These are phyloP conservation scores for Puccinia sorghi DNA, from an alignment of 1,284 basidiomycete species.

Conservation along the genomic window DNA sequence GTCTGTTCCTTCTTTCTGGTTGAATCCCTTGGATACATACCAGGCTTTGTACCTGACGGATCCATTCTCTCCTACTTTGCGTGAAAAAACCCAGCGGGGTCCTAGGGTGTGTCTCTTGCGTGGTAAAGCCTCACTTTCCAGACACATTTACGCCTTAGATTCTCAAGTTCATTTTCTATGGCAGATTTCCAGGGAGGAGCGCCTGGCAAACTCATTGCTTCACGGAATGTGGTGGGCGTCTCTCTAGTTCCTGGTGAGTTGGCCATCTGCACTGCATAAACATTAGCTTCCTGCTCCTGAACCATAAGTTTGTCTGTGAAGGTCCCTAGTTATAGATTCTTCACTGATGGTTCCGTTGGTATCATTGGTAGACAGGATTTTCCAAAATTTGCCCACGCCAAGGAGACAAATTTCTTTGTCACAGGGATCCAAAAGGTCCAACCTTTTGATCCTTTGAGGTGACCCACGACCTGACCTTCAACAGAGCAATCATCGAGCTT, in stretches of 20 bases:
- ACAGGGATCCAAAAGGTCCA: not conserved
- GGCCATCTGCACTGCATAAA: not conserved
- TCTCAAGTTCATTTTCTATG: not conserved
- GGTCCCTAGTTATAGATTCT: not conserved
- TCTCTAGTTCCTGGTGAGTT: not conserved
- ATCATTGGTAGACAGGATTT: not conserved
- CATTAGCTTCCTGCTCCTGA: no score
- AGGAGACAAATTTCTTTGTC: not conserved
- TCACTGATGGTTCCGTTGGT: not conserved
- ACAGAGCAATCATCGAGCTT: not conserved
- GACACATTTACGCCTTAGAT: not conserved
- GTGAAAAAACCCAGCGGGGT: not conserved
- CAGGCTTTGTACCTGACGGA: not conserved
- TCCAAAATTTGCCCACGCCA: slow-evolving; percentile 6
- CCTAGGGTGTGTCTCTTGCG: not conserved
- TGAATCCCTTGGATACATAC: not conserved
- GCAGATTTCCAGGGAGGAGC: not conserved
- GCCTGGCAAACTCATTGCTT: not conserved
- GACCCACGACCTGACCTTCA: not conserved
- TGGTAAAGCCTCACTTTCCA: not conserved
- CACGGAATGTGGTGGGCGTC: not conserved
- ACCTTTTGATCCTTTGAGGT: not conserved
- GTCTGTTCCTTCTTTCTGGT: not conserved
- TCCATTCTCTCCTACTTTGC: not conserved
- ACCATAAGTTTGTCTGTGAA: no score